These are phyloP conservation scores for Talaromyces amestolkiae DNA, from an alignment of 2,329 filamentous ascomycete genomes.

Conservation along the genomic window DNA sequence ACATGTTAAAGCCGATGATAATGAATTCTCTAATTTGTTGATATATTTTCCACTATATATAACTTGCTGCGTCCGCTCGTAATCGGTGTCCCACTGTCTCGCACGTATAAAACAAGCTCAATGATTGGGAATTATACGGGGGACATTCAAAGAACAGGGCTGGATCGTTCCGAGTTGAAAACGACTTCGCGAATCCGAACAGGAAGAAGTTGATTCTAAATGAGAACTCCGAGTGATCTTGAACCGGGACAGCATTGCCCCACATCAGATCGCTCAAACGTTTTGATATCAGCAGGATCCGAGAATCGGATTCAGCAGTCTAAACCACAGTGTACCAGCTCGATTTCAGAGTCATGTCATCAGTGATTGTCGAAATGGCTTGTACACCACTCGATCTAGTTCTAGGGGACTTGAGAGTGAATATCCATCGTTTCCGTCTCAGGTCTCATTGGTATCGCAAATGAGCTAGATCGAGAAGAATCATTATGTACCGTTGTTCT, in stretches of 20 bases:
- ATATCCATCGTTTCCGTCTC: too few species aligned
- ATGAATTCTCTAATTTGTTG: neutral
- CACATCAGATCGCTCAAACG: neutral
- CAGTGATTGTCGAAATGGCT: too few species aligned
- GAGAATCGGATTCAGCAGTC: neutral
- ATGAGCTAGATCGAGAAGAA: too few species aligned
- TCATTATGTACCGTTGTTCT: too few species aligned
- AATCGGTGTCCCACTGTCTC: neutral
- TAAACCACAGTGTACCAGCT: neutral
- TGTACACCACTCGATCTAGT: too few species aligned
- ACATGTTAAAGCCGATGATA: neutral
- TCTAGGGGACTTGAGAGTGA: too few species aligned
- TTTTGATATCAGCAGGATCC: neutral
- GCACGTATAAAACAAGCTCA: neutral
- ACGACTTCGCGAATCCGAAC: neutral
- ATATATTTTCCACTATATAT: neutral
- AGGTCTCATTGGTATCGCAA: too few species aligned
- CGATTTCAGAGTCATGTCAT: too few species aligned
- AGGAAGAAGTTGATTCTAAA: neutral
- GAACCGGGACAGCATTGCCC: neutral
- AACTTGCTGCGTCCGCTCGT: neutral
- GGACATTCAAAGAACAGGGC: neutral
- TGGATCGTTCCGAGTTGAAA: neutral
- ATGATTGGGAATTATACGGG: neutral
- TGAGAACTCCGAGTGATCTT: neutral